Conservation (phyloP, 1,139 yeast species). For the Debaryomyces udenii region DNA sequence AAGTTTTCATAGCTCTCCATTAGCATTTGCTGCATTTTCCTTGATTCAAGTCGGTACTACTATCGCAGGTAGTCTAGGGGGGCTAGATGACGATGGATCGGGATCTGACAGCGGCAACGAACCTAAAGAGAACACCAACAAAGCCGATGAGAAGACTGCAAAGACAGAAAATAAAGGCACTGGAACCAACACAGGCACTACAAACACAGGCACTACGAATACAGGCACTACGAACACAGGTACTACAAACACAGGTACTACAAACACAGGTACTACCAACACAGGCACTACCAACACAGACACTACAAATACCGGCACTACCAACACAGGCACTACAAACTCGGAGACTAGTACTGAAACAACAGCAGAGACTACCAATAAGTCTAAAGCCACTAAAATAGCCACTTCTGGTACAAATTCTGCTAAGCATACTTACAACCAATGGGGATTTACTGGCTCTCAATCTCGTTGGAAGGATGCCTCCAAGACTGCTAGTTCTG, state of each 20-base stretch:
- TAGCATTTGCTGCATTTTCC: slow-evolving; percentile 17
- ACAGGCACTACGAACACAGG: slow-evolving; percentile 13
- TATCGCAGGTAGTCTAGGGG: slow-evolving; percentile 18
- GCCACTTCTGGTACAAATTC: slow-evolving; percentile 13
- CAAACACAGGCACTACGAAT: slow-evolving; percentile 15
- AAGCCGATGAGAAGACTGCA: slow-evolving; percentile 1
- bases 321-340: slow-evolving; percentile 15
- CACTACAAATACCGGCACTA: too few species aligned
- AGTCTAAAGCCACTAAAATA: slow-evolving; percentile 10
- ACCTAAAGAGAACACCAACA: slow-evolving; percentile 1
- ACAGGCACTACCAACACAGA: slow-evolving; percentile 14
- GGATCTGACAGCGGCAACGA: not conserved
- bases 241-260: too few species aligned
- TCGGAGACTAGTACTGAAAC: slow-evolving; percentile 8
- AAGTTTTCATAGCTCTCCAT: slow-evolving; percentile 17
- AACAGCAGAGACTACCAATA: too few species aligned
- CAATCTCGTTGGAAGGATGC: slow-evolving; percentile 39
- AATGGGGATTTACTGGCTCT: slow-evolving; percentile 48
- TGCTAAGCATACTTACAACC: slow-evolving; percentile 33
- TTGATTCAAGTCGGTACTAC: slow-evolving; percentile 15
- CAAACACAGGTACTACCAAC: too few species aligned
- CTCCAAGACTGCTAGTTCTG: slow-evolving; percentile 15
- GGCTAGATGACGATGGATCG: slow-evolving; percentile 16
- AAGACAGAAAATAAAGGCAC: slow-evolving; percentile 1
- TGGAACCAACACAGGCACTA: slow-evolving; percentile 5